phyloP scores from a whole-genome alignment of 306 rosid genomes.

The Corylus americana region DNA sequence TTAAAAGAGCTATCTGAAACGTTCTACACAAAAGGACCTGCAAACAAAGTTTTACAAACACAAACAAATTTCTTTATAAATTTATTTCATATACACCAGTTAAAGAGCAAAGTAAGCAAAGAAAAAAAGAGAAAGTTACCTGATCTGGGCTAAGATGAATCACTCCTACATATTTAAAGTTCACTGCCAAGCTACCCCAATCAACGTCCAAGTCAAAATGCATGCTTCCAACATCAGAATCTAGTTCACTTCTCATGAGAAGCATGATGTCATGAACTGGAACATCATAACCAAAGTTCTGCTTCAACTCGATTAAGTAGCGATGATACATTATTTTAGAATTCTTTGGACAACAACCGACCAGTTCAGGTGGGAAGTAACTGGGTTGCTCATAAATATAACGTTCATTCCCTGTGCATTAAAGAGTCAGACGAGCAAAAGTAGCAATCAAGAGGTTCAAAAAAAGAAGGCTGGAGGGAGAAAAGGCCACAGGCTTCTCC shows the following conservation, averaged over 20 bases:
- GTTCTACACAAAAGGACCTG: conserved; percentile 64
- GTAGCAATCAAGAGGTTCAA: conserved; percentile 18
- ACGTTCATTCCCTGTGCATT: conserved; percentile 49
- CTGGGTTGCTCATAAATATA: conserved; percentile 55
- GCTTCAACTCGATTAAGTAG: conserved; percentile 67
- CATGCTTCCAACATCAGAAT: conserved; percentile 45
- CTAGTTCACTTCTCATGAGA: conserved; percentile 52
- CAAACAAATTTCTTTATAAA: neutral
- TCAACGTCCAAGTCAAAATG: conserved; percentile 48
- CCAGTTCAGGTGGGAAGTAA: conserved; percentile 64
- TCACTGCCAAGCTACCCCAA: conserved; percentile 51
- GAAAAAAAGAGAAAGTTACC: conserved; percentile 41
- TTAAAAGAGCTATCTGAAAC: conserved; percentile 62
- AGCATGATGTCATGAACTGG: conserved; percentile 56
- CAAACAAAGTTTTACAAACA: conserved; percentile 20
- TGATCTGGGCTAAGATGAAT: conserved; percentile 44
- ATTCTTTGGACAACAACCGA: conserved; percentile 26
- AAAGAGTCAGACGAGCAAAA: conserved; percentile 12
- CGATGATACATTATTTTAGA: conserved; percentile 49
- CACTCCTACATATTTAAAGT: conserved; percentile 49
- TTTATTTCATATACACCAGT: conserved; percentile 1
- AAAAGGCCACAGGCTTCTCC: neutral
- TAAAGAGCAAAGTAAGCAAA: conserved; percentile 11
- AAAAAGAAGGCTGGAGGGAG: neutral
- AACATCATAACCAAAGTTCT: conserved; percentile 47